Evolutionary conservation across 345 rosid species (phyloP).

Genomic region (Isatis tinctoria): DNA sequence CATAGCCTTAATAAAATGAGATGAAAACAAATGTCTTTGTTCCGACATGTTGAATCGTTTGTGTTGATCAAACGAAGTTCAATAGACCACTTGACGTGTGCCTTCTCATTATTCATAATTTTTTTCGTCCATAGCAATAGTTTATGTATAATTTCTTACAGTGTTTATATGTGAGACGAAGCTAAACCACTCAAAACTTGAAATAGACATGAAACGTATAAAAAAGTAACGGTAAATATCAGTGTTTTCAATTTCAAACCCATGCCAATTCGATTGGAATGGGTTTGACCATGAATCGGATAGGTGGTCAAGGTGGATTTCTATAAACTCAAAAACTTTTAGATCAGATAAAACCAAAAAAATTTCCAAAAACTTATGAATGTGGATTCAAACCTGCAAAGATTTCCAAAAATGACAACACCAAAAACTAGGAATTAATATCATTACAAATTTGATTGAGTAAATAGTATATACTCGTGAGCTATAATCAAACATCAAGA

Average conservation of each 20-base stretch:
- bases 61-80: constrained; percentile 8
- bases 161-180: too few species aligned
- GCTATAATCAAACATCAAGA: not conserved
- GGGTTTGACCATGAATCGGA: too few species aligned
- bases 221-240: too few species aligned
- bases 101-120: not conserved
- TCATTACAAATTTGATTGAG: not conserved
- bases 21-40: constrained; percentile 1
- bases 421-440: not conserved
- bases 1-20: constrained; percentile 13
- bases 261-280: too few species aligned
- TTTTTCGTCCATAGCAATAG: not conserved
- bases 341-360: too few species aligned
- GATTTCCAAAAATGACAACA: not conserved
- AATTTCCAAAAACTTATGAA: too few species aligned
- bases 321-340: too few species aligned
- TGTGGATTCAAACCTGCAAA: too few species aligned
- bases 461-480: not conserved
- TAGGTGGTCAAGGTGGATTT: too few species aligned
- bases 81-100: constrained; percentile 17
- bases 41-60: not conserved
- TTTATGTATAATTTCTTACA: not conserved
- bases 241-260: too few species aligned
- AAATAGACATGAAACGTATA: too few species aligned
- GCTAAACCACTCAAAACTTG: too few species aligned